A percentile compares a stretch with the other conserved stretches of the same genome.
These are phyloP conservation scores for Dactylellina parvicollis DNA, from an alignment of 2,329 filamentous ascomycete genomes.

Conservation along the genomic window DNA sequence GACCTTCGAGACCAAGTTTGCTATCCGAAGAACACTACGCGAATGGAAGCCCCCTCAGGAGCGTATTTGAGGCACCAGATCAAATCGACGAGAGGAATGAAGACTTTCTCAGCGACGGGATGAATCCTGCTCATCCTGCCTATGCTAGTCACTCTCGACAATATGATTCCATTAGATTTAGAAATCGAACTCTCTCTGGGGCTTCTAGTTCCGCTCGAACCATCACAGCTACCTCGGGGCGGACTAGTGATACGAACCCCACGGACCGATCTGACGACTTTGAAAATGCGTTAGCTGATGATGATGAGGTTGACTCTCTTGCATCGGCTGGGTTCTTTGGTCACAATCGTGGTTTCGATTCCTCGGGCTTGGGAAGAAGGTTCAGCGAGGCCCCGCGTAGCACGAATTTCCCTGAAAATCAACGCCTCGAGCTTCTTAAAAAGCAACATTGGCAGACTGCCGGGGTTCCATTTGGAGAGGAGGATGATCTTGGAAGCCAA, in stretches of 20 bases:
- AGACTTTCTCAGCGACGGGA: conserved; percentile 71
- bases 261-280: conserved; percentile 56
- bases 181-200: conserved; percentile 57
- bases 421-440: conserved; percentile 73
- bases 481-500: conserved; percentile 70
- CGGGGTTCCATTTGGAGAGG: conserved; percentile 68
- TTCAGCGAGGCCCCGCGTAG: conserved; percentile 61
- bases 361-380: conserved; percentile 58
- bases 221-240: conserved; percentile 33
- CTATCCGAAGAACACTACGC: conserved; percentile 73
- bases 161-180: conserved; percentile 59
- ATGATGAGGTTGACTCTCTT: conserved; percentile 57
- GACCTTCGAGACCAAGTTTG: conserved; percentile 81
- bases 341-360: conserved; percentile 52
- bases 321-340: conserved; percentile 50
- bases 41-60: conserved; percentile 65
- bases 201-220: conserved; percentile 56
- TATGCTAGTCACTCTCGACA: conserved; percentile 61
- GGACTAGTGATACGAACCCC: conserved; percentile 36
- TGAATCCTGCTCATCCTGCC: conserved; percentile 70
- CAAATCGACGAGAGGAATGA: conserved; percentile 68
- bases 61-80: conserved; percentile 74
- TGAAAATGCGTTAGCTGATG: conserved; percentile 57
- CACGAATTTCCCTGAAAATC: conserved; percentile 66
- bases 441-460: conserved; percentile 77